Conservation (phyloP, 2,329 filamentous ascomycete species). For the Ophiosphaerella herpotricha region DNA sequence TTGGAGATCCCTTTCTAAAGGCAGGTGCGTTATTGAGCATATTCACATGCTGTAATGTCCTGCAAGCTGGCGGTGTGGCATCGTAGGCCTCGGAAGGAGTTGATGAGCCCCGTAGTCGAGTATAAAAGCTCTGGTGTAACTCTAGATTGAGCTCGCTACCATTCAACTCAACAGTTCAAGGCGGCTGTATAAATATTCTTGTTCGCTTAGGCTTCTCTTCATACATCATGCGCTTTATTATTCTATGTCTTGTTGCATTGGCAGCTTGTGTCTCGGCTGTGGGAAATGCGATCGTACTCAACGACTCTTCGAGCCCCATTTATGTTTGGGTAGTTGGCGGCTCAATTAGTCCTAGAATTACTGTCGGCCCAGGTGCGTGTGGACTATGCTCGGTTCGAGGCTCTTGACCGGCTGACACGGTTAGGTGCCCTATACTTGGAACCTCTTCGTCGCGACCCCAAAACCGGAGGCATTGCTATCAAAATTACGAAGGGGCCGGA, state of each 20-base stretch:
- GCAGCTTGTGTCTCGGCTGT: slow-evolving; percentile 22
- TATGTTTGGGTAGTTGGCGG: slow-evolving; percentile 33
- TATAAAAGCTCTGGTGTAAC: neutral
- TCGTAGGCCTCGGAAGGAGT: neutral
- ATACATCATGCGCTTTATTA: slow-evolving; percentile 19
- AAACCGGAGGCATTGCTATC: slow-evolving; percentile 31
- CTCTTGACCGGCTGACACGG: neutral
- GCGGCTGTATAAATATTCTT: neutral
- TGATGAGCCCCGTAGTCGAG: neutral
- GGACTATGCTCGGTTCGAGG: neutral
- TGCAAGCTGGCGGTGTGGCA: neutral
- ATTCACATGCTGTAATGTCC: neutral
- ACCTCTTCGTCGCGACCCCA: slow-evolving; percentile 20
- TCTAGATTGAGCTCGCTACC: no score
- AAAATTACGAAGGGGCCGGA: slow-evolving; percentile 29
- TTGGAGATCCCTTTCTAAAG: no score
- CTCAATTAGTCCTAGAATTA: slow-evolving; percentile 17
- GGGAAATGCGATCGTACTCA: slow-evolving; percentile 31
- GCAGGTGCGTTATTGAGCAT: no score
- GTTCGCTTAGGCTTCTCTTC: neutral
- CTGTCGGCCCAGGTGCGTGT: slow-evolving; percentile 19
- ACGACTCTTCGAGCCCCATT: slow-evolving; percentile 22
- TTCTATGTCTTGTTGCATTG: slow-evolving; percentile 17
- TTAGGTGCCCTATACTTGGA: slow-evolving; percentile 25
- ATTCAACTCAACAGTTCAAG: no score